Percentiles rank a stretch among this genome's conserved stretches.
These are phyloP conservation scores for Shiraia sp. DNA, from an alignment of 2,329 filamentous ascomycete species.

Conservation along the genomic window DNA sequence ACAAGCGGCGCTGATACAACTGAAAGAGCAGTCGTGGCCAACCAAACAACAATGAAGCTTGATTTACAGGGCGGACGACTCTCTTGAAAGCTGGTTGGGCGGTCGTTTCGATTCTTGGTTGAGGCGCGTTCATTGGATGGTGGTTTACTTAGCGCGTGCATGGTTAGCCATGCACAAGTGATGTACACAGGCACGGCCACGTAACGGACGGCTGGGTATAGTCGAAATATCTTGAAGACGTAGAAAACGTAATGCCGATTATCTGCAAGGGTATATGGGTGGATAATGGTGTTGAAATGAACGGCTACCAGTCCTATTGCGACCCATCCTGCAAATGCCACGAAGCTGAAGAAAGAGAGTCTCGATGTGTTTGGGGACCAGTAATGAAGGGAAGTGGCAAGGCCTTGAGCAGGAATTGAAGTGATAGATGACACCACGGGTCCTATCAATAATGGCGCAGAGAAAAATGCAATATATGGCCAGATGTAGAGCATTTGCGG, in stretches of 20 bases:
- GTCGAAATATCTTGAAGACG: slow-evolving; percentile 80
- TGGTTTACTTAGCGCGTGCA: slow-evolving; percentile 60
- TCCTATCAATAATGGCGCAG: slow-evolving; percentile 72
- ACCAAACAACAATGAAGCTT: slow-evolving; percentile 62
- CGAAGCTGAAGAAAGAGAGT: slow-evolving; percentile 19
- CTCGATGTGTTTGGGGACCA: background rate
- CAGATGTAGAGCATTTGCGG: slow-evolving; percentile 96
- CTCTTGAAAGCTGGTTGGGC: slow-evolving; percentile 7
- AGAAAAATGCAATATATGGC: slow-evolving; percentile 89
- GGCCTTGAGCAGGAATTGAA: slow-evolving; percentile 9
- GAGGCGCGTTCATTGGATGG: slow-evolving; percentile 2
- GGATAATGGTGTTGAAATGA: slow-evolving; percentile 86
- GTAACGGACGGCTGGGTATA: slow-evolving; percentile 67
- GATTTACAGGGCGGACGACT: slow-evolving; percentile 21
- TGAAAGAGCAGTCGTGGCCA: slow-evolving; percentile 74
- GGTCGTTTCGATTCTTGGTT: slow-evolving; percentile 1
- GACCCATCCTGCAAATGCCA: slow-evolving; percentile 40
- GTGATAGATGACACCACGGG: slow-evolving; percentile 51
- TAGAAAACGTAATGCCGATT: slow-evolving; percentile 99
- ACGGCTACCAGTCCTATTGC: slow-evolving; percentile 56
- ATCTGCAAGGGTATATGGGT: slow-evolving; percentile 94
- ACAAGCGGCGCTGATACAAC: slow-evolving; percentile 89
- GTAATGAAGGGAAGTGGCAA: too few species aligned
- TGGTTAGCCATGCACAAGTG: slow-evolving; percentile 68
- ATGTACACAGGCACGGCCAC: slow-evolving; percentile 72